phyloP scores from a whole-genome alignment of 116 monocot genomes.

The Papilionanthe hybrid region DNA sequence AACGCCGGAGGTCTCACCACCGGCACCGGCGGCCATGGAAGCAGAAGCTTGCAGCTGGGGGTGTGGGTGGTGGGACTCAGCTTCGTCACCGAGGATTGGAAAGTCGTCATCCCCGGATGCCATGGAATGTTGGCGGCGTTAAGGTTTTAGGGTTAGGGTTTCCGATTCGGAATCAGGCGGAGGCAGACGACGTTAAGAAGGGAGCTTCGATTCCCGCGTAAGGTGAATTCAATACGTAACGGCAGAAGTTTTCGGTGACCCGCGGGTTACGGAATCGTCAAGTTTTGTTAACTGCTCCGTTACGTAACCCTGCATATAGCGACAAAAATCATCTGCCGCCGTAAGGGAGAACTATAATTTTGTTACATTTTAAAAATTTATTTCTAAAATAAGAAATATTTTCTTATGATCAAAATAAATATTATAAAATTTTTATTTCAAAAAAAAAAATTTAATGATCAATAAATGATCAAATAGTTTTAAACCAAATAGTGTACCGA shows the following conservation, averaged over 20 bases:
- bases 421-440: too few species aligned
- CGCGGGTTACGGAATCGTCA: constrained; percentile 17
- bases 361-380: too few species aligned
- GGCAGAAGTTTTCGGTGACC: constrained; percentile 13
- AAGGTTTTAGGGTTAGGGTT: constrained; percentile 39
- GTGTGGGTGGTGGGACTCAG: constrained; percentile 12
- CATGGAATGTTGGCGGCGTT: constrained; percentile 45
- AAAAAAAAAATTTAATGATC: too few species aligned
- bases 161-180: constrained; percentile 14
- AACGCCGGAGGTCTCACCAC: not conserved
- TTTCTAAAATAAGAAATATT: too few species aligned
- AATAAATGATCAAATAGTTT: too few species aligned
- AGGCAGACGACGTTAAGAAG: constrained; percentile 54
- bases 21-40: not conserved
- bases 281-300: constrained; percentile 23
- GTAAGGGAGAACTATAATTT: not conserved
- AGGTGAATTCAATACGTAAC: constrained; percentile 13
- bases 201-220: not conserved
- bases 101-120: constrained; percentile 80
- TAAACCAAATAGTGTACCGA: too few species aligned
- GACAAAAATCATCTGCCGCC: not conserved
- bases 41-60: constrained; percentile 2
- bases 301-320: constrained; percentile 6
- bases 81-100: constrained; percentile 65
- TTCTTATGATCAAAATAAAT: too few species aligned